These are phyloP conservation scores for Lolium multiflorum DNA, from an alignment of 176 grass and related monocot genomes.

Conservation along the genomic window DNA sequence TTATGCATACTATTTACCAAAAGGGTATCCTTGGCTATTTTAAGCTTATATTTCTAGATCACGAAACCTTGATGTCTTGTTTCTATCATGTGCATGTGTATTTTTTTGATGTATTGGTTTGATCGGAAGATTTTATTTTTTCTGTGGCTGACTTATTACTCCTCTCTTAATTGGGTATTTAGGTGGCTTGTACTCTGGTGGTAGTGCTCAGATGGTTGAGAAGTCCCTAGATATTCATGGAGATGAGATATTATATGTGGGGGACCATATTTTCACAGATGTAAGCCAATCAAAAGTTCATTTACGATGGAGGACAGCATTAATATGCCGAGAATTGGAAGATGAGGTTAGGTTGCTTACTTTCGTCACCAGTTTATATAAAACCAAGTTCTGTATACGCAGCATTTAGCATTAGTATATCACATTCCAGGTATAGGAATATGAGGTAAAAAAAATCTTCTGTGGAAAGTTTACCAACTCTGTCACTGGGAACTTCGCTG, in stretches of 20 bases:
- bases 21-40: not conserved
- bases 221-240: conserved; percentile 89
- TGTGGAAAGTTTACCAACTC: conserved; percentile 15
- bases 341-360: conserved; percentile 69
- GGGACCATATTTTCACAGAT: conserved; percentile 97
- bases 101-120: conserved; percentile 7
- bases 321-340: conserved; percentile 95
- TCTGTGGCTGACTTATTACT: conserved; percentile 3
- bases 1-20: not conserved
- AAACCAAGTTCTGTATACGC: not conserved
- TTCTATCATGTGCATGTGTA: conserved; percentile 7
- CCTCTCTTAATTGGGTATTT: conserved; percentile 46
- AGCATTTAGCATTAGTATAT: conserved; percentile 22
- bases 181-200: conserved; percentile 97
- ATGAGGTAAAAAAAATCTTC: conserved; percentile 12
- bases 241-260: conserved; percentile 98
- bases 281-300: conserved; percentile 99
- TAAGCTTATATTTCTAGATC: conserved; percentile 9
- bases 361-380: not conserved
- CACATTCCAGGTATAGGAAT: conserved; percentile 18
- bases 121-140: not conserved
- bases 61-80: not conserved
- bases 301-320: conserved; percentile 94
- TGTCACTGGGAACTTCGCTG: not conserved
- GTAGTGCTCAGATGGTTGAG: conserved; percentile 96